Evolutionary conservation across 1,284 basidiomycete species (phyloP).

Genomic region (Papiliotrema terrestris): DNA sequence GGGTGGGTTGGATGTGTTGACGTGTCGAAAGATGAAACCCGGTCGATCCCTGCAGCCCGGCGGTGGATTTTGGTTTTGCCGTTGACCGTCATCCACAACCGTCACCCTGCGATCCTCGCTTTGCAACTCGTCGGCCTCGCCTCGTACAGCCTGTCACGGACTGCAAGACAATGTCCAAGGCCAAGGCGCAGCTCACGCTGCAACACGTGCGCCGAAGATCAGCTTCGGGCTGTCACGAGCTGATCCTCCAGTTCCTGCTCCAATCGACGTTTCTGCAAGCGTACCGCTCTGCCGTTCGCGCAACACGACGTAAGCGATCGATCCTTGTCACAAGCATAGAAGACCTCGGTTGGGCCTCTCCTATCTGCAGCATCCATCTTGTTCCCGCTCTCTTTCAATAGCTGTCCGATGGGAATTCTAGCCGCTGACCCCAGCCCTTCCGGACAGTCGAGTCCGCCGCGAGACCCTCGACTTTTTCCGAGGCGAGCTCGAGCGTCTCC

Average conservation of each 20-base stretch:
- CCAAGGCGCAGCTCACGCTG: background rate
- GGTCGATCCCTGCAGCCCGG: too few relatives aligned
- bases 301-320: conserved; percentile 41
- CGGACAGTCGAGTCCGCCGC: conserved; percentile 37
- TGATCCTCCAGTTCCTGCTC: conserved; percentile 38
- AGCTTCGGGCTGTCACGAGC: background rate
- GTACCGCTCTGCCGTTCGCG: conserved; percentile 43
- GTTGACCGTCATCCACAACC: too few relatives aligned
- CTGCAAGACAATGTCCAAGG: background rate
- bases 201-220: background rate
- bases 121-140: too few relatives aligned
- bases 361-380: too few relatives aligned
- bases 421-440: conserved; percentile 31
- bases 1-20: too few relatives aligned
- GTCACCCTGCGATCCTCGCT: too few relatives aligned
- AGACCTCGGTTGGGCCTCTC: too few relatives aligned
- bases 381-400: background rate
- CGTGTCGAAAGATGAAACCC: background rate
- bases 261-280: conserved; percentile 41
- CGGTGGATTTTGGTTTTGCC: too few relatives aligned
- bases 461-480: conserved; percentile 48
- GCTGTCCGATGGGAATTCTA: background rate
- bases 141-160: too few relatives aligned
- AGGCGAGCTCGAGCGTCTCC: conserved; percentile 39
- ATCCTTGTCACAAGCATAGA: too few relatives aligned